Conservation (phyloP, 2,329 filamentous ascomycete genomes). For the Neonectria punicea region DNA sequence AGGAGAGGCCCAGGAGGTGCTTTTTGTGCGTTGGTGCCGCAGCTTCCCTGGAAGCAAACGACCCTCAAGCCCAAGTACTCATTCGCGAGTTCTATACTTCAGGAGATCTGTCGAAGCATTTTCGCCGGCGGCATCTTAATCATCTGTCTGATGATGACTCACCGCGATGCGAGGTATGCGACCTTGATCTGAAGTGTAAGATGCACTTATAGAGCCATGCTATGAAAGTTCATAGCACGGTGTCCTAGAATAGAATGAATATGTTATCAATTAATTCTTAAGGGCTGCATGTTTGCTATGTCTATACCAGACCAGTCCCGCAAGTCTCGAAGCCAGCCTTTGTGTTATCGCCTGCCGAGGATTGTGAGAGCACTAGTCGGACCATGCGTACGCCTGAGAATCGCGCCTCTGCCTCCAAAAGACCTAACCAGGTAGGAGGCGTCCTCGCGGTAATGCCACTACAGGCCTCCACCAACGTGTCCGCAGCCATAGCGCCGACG, state of each 20-base stretch:
- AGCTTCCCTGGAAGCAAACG: neutral
- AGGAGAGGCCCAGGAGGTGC: neutral
- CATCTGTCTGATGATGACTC: neutral
- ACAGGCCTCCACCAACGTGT: too few species aligned
- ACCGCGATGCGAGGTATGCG: neutral
- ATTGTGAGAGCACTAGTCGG: too few species aligned
- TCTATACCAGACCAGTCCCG: too few species aligned
- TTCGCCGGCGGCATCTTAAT: neutral
- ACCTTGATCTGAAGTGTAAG: neutral
- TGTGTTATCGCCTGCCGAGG: too few species aligned
- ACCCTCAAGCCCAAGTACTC: neutral
- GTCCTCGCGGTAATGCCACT: too few species aligned
- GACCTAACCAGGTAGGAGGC: too few species aligned
- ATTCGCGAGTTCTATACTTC: neutral
- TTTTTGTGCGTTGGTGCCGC: neutral
- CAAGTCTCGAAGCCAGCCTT: too few species aligned
- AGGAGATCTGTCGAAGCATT: neutral
- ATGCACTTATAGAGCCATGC: neutral
- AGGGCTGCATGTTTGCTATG: too few species aligned
- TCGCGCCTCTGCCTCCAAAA: too few species aligned
- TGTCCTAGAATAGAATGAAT: neutral
- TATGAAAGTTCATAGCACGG: neutral
- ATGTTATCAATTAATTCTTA: too few species aligned
- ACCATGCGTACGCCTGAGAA: too few species aligned
- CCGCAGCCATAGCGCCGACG: too few species aligned